Percentiles rank a stretch among this genome's conserved stretches.
Evolutionary conservation across 805 yeast genomes (phyloP).

Genomic region (Metschnikowia henanensis): DNA sequence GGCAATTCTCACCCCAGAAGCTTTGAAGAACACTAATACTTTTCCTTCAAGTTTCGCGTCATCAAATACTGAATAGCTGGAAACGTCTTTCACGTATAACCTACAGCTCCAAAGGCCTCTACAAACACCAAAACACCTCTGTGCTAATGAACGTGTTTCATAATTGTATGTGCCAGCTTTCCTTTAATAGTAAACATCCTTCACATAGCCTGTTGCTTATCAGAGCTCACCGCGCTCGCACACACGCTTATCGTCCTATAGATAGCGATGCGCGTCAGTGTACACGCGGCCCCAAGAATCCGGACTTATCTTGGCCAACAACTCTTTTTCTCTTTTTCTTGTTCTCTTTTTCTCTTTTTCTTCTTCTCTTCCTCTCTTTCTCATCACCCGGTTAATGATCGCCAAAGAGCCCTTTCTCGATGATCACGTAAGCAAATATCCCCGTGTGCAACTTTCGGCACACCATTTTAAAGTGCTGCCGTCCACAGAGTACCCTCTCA

Average conservation of each 20-base stretch:
- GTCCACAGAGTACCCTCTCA: slow-evolving; percentile 12
- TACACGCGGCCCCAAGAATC: background rate
- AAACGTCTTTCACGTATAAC: no score
- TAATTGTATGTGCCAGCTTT: no score
- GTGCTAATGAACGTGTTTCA: no score
- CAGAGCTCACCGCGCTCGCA: background rate
- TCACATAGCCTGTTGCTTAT: no score
- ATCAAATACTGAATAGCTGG: no score
- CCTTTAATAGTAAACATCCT: no score
- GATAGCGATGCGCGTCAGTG: no score
- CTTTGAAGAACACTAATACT: no score
- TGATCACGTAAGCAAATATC: slow-evolving; percentile 14
- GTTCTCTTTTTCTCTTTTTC: background rate
- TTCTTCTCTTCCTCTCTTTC: background rate
- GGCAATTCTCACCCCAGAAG: no score
- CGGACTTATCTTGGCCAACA: background rate
- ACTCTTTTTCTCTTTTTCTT: background rate
- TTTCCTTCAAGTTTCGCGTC: no score
- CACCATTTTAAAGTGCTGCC: slow-evolving; percentile 12
- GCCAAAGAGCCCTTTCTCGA: slow-evolving; percentile 18
- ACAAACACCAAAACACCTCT: no score
- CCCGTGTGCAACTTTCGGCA: slow-evolving; percentile 4
- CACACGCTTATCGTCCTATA: background rate
- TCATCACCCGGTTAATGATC: slow-evolving; percentile 11
- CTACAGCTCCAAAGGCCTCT: no score